Percentiles rank a stretch among this genome's conserved stretches.
Evolutionary conservation across 1,284 basidiomycete species (phyloP).

Genomic region (Marasmius sp.): DNA sequence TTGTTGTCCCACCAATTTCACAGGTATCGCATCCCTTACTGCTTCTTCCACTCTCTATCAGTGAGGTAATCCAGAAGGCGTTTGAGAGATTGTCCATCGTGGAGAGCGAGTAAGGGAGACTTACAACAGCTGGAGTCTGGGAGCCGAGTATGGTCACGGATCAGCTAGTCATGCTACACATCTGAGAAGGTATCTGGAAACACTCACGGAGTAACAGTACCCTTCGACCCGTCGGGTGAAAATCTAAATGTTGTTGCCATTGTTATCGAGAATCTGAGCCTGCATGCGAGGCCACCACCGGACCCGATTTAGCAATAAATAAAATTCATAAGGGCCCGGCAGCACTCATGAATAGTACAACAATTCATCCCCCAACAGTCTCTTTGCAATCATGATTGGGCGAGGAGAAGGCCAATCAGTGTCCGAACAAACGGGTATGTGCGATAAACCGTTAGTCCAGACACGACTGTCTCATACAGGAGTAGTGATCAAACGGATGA

Average conservation of each 20-base stretch:
- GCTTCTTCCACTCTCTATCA: no score
- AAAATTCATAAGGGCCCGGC: background rate
- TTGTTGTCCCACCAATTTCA: no score
- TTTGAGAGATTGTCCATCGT: no score
- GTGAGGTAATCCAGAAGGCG: no score
- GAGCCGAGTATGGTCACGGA: background rate
- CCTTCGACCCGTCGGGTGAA: slow-evolving; percentile 24
- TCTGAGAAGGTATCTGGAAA: background rate
- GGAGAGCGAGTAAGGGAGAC: slow-evolving; percentile 17
- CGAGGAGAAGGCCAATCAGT: slow-evolving; percentile 19
- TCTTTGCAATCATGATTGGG: slow-evolving; percentile 39
- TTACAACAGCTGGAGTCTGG: slow-evolving; percentile 51
- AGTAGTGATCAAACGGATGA: slow-evolving; percentile 57
- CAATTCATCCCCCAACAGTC: slow-evolving; percentile 51
- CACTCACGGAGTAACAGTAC: background rate
- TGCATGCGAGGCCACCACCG: slow-evolving; percentile 20
- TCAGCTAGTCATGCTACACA: background rate
- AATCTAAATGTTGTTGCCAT: slow-evolving; percentile 44
- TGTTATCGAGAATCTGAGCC: slow-evolving; percentile 53
- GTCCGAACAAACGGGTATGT: slow-evolving; percentile 40
- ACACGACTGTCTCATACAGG: slow-evolving; percentile 53
- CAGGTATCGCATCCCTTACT: no score
- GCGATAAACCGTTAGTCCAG: slow-evolving; percentile 45
- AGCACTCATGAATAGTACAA: slow-evolving; percentile 48
- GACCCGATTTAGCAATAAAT: background rate